Evolutionary conservation across 2,329 filamentous ascomycete species (phyloP).

Genomic region (Bipolaris victoriae): DNA sequence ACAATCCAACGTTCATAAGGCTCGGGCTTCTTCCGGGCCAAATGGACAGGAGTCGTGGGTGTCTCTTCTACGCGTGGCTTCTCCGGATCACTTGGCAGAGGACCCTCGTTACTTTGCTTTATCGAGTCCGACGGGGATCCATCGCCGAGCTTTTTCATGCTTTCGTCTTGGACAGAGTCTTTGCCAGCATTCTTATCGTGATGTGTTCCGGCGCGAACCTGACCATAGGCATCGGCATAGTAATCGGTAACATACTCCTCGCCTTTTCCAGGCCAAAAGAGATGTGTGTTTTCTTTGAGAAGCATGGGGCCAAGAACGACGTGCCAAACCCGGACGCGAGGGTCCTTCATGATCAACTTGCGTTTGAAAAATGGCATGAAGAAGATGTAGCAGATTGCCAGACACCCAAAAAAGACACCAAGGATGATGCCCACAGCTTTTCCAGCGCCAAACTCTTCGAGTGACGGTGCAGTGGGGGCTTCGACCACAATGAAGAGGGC

Average conservation of each 20-base stretch:
- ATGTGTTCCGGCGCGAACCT: slow-evolving; percentile 26
- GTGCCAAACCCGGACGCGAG: slow-evolving; percentile 35
- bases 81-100: slow-evolving; percentile 10
- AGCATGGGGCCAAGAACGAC: slow-evolving; percentile 49
- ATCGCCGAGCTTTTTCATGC: slow-evolving; percentile 9
- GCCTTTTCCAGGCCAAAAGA: slow-evolving; percentile 51
- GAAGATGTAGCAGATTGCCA: slow-evolving; percentile 34
- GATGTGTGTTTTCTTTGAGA: slow-evolving; percentile 46
- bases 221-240: slow-evolving; percentile 45
- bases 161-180: slow-evolving; percentile 13
- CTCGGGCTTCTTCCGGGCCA: slow-evolving; percentile 35
- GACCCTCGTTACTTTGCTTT: slow-evolving; percentile 1
- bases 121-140: slow-evolving; percentile 6
- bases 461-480: slow-evolving; percentile 43
- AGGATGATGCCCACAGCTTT: slow-evolving; percentile 37
- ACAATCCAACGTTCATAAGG: slow-evolving; percentile 44
- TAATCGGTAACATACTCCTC: slow-evolving; percentile 50
- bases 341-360: slow-evolving; percentile 35
- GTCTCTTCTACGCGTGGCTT: slow-evolving; percentile 14
- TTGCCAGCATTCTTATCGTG: slow-evolving; percentile 10
- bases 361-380: slow-evolving; percentile 39
- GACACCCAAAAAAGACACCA: slow-evolving; percentile 33
- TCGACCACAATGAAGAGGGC: slow-evolving; percentile 66
- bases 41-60: slow-evolving; percentile 14
- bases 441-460: slow-evolving; percentile 40